Evolutionary conservation across 306 rosid genomes (phyloP), one percentile per base, ranked within the genome.

Genomic region (Cucurbita pepo): DNA sequence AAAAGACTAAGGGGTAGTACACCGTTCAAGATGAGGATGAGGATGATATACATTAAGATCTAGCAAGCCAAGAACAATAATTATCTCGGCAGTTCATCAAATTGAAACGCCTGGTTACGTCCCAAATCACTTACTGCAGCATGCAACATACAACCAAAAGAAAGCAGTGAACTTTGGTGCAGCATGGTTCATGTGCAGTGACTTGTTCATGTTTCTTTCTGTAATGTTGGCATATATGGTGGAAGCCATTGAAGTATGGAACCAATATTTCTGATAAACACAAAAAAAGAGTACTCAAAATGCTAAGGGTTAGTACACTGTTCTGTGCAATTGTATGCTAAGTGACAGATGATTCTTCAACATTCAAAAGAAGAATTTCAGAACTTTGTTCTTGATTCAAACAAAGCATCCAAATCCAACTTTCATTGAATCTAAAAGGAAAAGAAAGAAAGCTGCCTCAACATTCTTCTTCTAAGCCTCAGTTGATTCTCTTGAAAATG

Each of bases 391-490:
- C 53, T 57, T 18, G 65, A 38, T 56, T 40, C 55, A 73, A 73
- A 67, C 67, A 73, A 73, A 56, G 76, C 54, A 73, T 73, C 76
- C 21, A 48, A 48, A 67, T 67, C 72, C 72, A 43, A 43, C n/a
- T 65, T 43, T 10, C 10, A 67, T 6, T 45, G 13, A 65, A 43
- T 60, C 37, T 71, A 36, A 71, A 36, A 16, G 43, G 22, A 40
- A 71, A 40, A 56, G 12, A 72, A 54, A 54, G 75, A 18, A 51
- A 72, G 48, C 40, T 22, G 73, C 56, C 73, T 14, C n/a, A 56
- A 60, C 61, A 48, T 37, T 41, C 72, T 37, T 41, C 72, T 75
- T 67, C 76, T 79, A 73, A 59, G 77, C 79, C 56, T 77, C 81
- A 34, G 58, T 15, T 30, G 74, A 69, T 45, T 45, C 74, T 69